Percentiles rank a stretch among this genome's conserved stretches.
Evolutionary conservation across 306 rosid species (phyloP).

Genomic region (Fragaria ananassa): DNA sequence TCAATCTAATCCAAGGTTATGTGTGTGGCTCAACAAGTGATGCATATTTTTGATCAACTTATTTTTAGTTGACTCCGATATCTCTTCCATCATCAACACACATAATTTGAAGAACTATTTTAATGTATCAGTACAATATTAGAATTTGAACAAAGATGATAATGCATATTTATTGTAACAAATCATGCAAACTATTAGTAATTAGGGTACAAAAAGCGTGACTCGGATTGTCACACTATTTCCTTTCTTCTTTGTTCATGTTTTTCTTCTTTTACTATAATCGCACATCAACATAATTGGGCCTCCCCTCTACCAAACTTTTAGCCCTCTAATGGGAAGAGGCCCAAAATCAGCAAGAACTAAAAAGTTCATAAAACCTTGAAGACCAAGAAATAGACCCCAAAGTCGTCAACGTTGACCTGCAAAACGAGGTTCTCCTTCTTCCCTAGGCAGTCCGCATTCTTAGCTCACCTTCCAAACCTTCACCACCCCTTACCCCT

Average conservation of each 20-base stretch:
- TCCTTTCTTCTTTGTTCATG: neutral
- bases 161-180: neutral
- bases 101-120: too few relatives aligned
- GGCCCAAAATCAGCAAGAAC: neutral
- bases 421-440: neutral
- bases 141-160: too few relatives aligned
- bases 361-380: neutral
- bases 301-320: too few relatives aligned
- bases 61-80: too few relatives aligned
- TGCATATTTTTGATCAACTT: too few relatives aligned
- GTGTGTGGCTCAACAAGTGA: too few relatives aligned
- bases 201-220: neutral
- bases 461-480: constrained; percentile 23
- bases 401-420: neutral
- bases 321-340: too few relatives aligned
- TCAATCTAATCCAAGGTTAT: too few relatives aligned
- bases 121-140: too few relatives aligned
- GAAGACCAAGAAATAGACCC: neutral
- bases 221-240: neutral
- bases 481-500: constrained; percentile 3
- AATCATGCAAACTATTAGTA: neutral
- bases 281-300: neutral
- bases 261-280: too few relatives aligned
- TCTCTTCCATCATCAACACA: too few relatives aligned
- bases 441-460: neutral